A percentile compares a stretch with the other conserved stretches of the same genome.
phyloP scores from a whole-genome alignment of 768 basidiomycete genomes.

The Ephemerocybe angulata region DNA sequence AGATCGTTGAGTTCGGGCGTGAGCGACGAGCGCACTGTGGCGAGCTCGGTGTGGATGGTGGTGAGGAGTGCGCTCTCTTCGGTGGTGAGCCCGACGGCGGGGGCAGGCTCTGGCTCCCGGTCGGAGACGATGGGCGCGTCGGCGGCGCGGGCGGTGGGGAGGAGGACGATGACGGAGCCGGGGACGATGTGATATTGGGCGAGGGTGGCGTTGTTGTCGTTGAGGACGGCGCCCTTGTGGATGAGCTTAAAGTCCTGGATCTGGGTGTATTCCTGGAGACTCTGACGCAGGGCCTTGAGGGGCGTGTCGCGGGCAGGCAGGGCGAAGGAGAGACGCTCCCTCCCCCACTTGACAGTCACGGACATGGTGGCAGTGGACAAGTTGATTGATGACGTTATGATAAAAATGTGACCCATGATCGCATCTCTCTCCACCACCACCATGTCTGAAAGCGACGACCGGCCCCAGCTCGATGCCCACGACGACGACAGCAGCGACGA shows the following conservation, averaged over 20 bases:
- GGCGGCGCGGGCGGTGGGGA: constrained; percentile 48
- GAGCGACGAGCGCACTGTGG: constrained; percentile 50
- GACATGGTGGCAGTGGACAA: constrained; percentile 28
- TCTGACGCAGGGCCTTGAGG: constrained; percentile 53
- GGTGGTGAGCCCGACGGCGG: constrained; percentile 23
- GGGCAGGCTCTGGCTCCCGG: constrained; percentile 23
- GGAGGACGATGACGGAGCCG: constrained; percentile 77
- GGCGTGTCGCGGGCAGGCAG: constrained; percentile 59
- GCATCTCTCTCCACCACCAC: background rate
- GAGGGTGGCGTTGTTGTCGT: constrained; percentile 64
- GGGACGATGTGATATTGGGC: constrained; percentile 11
- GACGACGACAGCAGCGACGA: constrained; percentile 13
- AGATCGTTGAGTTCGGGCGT: constrained; percentile 57
- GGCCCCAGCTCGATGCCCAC: background rate
- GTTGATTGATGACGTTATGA: constrained; percentile 2
- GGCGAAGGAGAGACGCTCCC: constrained; percentile 39
- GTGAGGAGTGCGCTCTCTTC: constrained; percentile 53
- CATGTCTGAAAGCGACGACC: background rate
- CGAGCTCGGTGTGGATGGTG: constrained; percentile 53
- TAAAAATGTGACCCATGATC: background rate
- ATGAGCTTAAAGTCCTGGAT: constrained; percentile 86
- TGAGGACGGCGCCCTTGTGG: constrained; percentile 87
- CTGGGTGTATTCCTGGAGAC: constrained; percentile 71
- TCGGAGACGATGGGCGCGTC: constrained; percentile 15
- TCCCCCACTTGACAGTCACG: constrained; percentile 45